These are phyloP conservation scores for Rhynchosporium secalis DNA, from an alignment of 2,329 filamentous ascomycete genomes.

Conservation along the genomic window DNA sequence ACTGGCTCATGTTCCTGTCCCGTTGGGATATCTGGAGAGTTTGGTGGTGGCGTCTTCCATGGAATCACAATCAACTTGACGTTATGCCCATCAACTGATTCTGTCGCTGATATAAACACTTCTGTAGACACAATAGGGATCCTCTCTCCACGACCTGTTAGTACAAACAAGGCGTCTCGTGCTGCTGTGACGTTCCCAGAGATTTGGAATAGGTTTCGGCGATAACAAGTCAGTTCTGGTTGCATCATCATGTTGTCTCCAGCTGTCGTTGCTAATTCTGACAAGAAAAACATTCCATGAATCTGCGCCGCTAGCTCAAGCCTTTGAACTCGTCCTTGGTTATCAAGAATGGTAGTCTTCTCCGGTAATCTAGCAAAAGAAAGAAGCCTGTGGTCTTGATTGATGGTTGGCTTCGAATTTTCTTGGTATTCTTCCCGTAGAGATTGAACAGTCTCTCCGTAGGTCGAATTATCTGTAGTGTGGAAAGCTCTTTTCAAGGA, in stretches of 20 bases:
- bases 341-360: constrained; percentile 51
- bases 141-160: constrained; percentile 81
- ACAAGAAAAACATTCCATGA: constrained; percentile 87
- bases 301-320: constrained; percentile 65
- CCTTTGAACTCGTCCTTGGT: constrained; percentile 48
- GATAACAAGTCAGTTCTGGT: constrained; percentile 91
- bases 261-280: constrained; percentile 54
- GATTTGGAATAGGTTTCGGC: constrained; percentile 93
- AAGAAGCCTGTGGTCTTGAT: constrained; percentile 40
- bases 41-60: constrained; percentile 92
- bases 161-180: constrained; percentile 72
- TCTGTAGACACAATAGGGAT: constrained; percentile 82
- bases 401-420: constrained; percentile 36
- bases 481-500: constrained; percentile 39
- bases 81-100: constrained; percentile 88
- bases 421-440: constrained; percentile 38
- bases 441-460: constrained; percentile 35
- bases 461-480: constrained; percentile 33
- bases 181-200: constrained; percentile 85
- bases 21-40: constrained; percentile 65
- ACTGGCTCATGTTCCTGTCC: constrained; percentile 80
- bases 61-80: constrained; percentile 96
- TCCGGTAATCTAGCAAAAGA: constrained; percentile 39
- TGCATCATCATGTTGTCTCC: constrained; percentile 56
- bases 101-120: constrained; percentile 85